Conservation (phyloP, 805 yeast species). For the Saccharomyces mikatae region DNA sequence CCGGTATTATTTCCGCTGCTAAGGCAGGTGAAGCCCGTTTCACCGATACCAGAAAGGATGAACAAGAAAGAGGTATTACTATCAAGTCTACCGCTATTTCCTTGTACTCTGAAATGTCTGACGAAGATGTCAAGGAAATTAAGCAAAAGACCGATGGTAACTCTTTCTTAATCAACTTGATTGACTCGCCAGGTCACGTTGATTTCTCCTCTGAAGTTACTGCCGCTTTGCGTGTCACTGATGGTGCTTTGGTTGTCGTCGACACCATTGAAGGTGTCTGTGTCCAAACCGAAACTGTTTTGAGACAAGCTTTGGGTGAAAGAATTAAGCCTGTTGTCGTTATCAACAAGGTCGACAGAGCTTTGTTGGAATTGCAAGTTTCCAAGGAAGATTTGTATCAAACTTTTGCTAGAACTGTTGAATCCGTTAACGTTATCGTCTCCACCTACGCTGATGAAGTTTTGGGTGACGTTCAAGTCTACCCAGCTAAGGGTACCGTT, state of each 20-base stretch:
- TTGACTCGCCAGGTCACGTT: conserved; percentile 99
- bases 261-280: conserved; percentile 99
- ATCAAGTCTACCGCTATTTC: conserved; percentile 98
- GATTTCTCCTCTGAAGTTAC: conserved; percentile 99
- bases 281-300: conserved; percentile 99
- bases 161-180: conserved; percentile 94
- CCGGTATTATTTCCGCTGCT: conserved; percentile 99
- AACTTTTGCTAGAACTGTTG: conserved; percentile 97
- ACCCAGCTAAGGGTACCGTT: conserved; percentile 98
- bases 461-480: conserved; percentile 94
- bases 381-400: conserved; percentile 98
- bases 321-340: conserved; percentile 98
- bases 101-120: conserved; percentile 76
- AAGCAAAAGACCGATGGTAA: conserved; percentile 81
- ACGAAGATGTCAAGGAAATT: conserved; percentile 79
- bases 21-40: conserved; percentile 99
- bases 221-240: conserved; percentile 99
- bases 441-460: conserved; percentile 86
- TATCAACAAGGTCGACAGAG: conserved; percentile 99
- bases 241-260: conserved; percentile 99
- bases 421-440: conserved; percentile 97
- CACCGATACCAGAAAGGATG: conserved; percentile 99
- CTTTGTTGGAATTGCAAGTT: conserved; percentile 96
- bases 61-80: conserved; percentile 99
- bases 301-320: conserved; percentile 98